A percentile compares a stretch with the other conserved stretches of the same genome.
These are phyloP conservation scores for Bathelium albidoporum DNA, from an alignment of 495 filamentous ascomycete species.

Conservation along the genomic window DNA sequence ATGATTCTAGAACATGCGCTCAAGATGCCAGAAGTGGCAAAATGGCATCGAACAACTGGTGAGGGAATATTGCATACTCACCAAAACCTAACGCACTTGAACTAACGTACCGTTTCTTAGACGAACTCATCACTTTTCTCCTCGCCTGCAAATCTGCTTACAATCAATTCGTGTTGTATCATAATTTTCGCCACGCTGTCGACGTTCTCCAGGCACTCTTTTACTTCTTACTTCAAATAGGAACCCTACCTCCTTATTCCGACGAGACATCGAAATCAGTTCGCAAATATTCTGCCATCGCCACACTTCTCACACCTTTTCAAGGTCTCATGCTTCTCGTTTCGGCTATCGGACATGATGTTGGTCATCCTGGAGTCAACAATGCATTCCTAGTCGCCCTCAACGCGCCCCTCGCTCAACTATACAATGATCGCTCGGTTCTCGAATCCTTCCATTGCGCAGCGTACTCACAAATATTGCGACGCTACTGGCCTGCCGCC, in stretches of 20 bases:
- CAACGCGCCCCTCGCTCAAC: conserved; percentile 88
- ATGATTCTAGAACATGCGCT: conserved; percentile 86
- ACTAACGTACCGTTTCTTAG: conserved; percentile 21
- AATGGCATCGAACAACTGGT: conserved; percentile 70
- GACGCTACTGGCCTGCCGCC: conserved; percentile 79
- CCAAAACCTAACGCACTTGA: neutral
- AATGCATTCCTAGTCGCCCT: conserved; percentile 90
- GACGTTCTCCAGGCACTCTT: conserved; percentile 94
- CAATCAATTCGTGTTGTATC: conserved; percentile 93
- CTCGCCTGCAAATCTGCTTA: conserved; percentile 79
- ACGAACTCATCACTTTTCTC: conserved; percentile 65
- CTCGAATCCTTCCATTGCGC: conserved; percentile 97
- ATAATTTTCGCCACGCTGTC: conserved; percentile 95
- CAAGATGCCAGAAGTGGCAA: conserved; percentile 65
- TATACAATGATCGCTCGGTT: conserved; percentile 96
- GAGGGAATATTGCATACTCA: conserved; percentile 21
- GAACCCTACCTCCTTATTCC: conserved; percentile 60
- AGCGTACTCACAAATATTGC: conserved; percentile 90
- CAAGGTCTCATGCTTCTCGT: conserved; percentile 84
- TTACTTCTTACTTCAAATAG: conserved; percentile 77
- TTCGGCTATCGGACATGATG: conserved; percentile 93
- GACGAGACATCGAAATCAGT: conserved; percentile 19
- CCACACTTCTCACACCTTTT: conserved; percentile 63
- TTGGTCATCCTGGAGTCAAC: conserved; percentile 95
- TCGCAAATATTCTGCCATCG: conserved; percentile 46